Evolutionary conservation across 2,329 filamentous ascomycete genomes (phyloP), one percentile per base, ranked within the genome.

Genomic region (Nemania diffusa): DNA sequence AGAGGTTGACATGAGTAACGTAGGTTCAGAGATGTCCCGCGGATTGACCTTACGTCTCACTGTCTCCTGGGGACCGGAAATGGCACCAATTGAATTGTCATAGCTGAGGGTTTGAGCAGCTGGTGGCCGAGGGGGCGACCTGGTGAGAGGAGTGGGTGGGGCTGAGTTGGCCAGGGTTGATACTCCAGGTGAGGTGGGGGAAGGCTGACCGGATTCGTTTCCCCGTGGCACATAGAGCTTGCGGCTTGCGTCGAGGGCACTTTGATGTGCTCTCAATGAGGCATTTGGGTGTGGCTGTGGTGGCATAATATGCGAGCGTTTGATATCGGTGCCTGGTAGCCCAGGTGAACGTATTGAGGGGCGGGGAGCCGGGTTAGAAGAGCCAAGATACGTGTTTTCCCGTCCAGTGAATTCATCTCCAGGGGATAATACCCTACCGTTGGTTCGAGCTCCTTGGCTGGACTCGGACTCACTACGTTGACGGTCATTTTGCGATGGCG

Each of bases 381-480:
- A 72, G 44, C 68, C 76, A 57, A 73, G 71, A 64, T 79, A 78
- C 11, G 72, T 74, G 34, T 83, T 80, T 2, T 83, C 81, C 15
- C 79, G 77, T 3, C 78, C 74, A 0, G 74, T 68, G 0, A 78
- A 79, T 46, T 77, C 79, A 17, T 83, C 83, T 48, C 80, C 79
- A 9, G 80, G 73, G 27, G 80, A 78, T 3, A 78, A 74, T 8
- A 80, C 81, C n/a, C 81, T 80, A 64, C 78, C 81, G 32, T 77
- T 78, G 24, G 79, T 78, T 53, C 78, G 77, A 9, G 79, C 79
- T 29, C 80, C 80, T n/a, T 77, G 82, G 75, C 85, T 87, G 2
- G 85, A 80, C 24, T 88, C 85, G 0, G 86, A 88, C 34, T 85
- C 85, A 69, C 86, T 88, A 48, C 86, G 80, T 50, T 87, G 82